phyloP scores from a whole-genome alignment of 1,139 yeast genomes.

The Protomyces macrosporus region DNA sequence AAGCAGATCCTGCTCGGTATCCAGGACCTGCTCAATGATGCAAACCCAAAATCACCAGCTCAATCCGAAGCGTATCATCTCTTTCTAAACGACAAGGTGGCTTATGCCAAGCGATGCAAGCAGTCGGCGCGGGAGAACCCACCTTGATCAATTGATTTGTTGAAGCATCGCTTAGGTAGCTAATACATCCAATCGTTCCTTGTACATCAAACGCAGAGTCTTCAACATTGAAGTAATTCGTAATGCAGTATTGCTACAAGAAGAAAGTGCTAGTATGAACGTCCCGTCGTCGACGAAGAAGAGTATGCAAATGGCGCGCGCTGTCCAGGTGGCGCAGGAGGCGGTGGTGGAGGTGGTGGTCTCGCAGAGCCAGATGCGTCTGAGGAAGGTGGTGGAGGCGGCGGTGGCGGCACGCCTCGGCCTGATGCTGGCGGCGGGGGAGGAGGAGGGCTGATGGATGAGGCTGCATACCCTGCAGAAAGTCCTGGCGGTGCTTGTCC shows the following conservation, averaged over 20 bases:
- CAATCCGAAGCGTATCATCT: conserved; percentile 96
- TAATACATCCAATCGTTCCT: too few relatives aligned
- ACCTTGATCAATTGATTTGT: background rate
- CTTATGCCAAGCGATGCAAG: conserved; percentile 52
- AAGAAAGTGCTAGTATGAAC: background rate
- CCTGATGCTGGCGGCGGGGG: conserved; percentile 14
- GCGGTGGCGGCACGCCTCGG: background rate
- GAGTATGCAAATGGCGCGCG: background rate
- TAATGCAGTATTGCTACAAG: too few relatives aligned
- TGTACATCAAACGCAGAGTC: too few relatives aligned
- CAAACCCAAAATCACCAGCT: conserved; percentile 95
- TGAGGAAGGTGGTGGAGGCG: background rate
- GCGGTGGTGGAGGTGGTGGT: conserved; percentile 18
- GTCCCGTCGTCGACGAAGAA: background rate
- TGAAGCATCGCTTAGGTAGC: too few relatives aligned
- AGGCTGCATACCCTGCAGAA: background rate
- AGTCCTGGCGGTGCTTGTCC: background rate
- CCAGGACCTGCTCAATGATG: conserved; percentile 82
- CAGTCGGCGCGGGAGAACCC: conserved; percentile 20
- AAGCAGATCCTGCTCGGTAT: conserved; percentile 87
- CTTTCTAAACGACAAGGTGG: conserved; percentile 48
- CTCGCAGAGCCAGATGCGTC: background rate
- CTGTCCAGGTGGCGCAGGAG: background rate
- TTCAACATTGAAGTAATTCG: too few relatives aligned
- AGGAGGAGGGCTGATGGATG: conserved; percentile 7